Conservation (phyloP, 2,329 filamentous ascomycete genomes). For the Epichloe uncinata region DNA sequence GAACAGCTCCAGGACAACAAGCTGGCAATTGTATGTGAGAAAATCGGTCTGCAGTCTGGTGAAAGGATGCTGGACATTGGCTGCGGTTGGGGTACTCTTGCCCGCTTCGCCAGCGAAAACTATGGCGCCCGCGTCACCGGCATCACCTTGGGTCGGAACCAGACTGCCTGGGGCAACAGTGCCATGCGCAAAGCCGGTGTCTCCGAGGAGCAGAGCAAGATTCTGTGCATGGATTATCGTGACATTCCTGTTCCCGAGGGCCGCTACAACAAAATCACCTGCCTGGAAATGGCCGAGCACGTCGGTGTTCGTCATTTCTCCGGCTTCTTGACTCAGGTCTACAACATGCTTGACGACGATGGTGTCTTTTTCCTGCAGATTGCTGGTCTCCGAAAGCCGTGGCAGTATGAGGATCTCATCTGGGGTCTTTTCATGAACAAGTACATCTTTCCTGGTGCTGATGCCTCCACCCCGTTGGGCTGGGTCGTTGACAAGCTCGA, state of each 20-base stretch:
- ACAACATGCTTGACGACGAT: conserved; percentile 94
- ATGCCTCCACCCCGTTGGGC: conserved; percentile 85
- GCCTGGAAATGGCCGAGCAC: conserved; percentile 97
- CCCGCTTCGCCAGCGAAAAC: conserved; percentile 84
- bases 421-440: conserved; percentile 99
- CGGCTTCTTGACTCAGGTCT: conserved; percentile 70
- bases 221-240: conserved; percentile 94
- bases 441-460: conserved; percentile 94
- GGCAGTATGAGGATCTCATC: conserved; percentile 96
- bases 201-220: conserved; percentile 74
- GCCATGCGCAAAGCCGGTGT: conserved; percentile 74
- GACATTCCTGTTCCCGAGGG: conserved; percentile 66
- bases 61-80: conserved; percentile 87
- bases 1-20: conserved; percentile 98
- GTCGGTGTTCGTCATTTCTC: conserved; percentile 85
- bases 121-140: conserved; percentile 78
- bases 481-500: conserved; percentile 79
- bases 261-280: conserved; percentile 85
- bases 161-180: conserved; percentile 92
- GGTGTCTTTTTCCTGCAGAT: conserved; percentile 94
- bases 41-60: conserved; percentile 71
- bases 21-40: conserved; percentile 86
- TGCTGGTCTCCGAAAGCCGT: conserved; percentile 81
- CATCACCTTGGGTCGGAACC: conserved; percentile 89
- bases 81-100: conserved; percentile 94